Percentiles rank a stretch among this genome's conserved stretches.
Evolutionary conservation across 257 asterid species (phyloP).

Genomic region (Haberlea rhodopensis): DNA sequence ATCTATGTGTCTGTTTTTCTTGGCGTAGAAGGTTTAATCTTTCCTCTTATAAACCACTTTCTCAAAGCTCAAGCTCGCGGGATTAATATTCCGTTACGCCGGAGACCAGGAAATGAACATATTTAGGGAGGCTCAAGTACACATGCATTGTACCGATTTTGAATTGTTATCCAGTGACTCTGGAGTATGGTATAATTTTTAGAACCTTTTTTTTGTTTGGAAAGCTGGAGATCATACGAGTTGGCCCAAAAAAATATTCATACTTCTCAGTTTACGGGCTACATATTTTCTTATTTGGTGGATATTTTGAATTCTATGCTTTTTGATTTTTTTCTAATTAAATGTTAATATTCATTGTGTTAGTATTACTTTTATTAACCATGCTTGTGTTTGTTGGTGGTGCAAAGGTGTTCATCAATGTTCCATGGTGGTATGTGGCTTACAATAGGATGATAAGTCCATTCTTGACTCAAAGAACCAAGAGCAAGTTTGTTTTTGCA

Average conservation of each 20-base stretch:
- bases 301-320: not conserved
- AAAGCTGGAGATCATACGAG: no score
- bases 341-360: not conserved
- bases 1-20: not conserved
- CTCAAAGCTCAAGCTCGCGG: not conserved
- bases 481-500: conserved; percentile 85
- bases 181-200: no score
- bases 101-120: not conserved
- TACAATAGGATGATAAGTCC: conserved; percentile 78
- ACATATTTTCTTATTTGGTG: not conserved
- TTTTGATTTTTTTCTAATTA: not conserved
- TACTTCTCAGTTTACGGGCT: not conserved
- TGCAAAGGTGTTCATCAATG: conserved; percentile 68
- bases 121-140: not conserved
- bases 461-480: conserved; percentile 69
- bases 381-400: conserved; percentile 13
- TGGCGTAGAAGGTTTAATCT: not conserved
- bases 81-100: not conserved
- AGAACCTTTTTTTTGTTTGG: no score
- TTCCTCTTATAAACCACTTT: not conserved
- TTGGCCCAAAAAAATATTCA: no score
- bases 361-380: conserved; percentile 9
- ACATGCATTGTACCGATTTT: not conserved
- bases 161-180: no score
- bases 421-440: conserved; percentile 88